phyloP scores from a whole-genome alignment of 345 rosid species.

The Brassica carinata region DNA sequence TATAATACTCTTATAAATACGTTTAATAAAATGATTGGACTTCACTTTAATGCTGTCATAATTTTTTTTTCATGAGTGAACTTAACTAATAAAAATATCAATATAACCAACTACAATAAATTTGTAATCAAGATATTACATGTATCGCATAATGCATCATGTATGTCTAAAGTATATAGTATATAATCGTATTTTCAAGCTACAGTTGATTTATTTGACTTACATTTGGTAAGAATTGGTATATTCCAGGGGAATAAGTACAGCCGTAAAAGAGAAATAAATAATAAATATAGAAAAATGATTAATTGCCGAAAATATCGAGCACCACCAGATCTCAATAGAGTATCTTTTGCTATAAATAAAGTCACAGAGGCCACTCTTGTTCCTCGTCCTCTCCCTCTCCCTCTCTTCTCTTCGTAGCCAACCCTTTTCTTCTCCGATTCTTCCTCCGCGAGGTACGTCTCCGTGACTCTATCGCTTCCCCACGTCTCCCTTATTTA shows the following conservation, averaged over 20 bases:
- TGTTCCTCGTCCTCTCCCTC: constrained; percentile 43
- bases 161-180: not conserved
- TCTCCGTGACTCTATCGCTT: constrained; percentile 36
- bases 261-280: not conserved
- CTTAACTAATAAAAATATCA: not conserved
- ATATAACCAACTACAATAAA: not conserved
- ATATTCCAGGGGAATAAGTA: not conserved
- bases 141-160: not conserved
- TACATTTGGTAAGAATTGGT: not conserved
- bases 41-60: not conserved
- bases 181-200: not conserved
- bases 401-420: constrained; percentile 20
- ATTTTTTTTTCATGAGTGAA: not conserved
- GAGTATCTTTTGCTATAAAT: constrained; percentile 35
- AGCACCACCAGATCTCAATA: constrained; percentile 39
- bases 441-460: constrained; percentile 43
- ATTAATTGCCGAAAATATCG: constrained; percentile 24
- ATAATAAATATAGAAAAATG: not conserved
- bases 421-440: constrained; percentile 38
- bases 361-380: constrained; percentile 38
- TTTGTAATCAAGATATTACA: not conserved
- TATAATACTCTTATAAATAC: not conserved
- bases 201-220: not conserved
- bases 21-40: constrained; percentile 6
- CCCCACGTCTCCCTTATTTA: constrained; percentile 38